Evolutionary conservation across 805 yeast genomes (phyloP).

Genomic region (Cyberlindnera petersonii): DNA sequence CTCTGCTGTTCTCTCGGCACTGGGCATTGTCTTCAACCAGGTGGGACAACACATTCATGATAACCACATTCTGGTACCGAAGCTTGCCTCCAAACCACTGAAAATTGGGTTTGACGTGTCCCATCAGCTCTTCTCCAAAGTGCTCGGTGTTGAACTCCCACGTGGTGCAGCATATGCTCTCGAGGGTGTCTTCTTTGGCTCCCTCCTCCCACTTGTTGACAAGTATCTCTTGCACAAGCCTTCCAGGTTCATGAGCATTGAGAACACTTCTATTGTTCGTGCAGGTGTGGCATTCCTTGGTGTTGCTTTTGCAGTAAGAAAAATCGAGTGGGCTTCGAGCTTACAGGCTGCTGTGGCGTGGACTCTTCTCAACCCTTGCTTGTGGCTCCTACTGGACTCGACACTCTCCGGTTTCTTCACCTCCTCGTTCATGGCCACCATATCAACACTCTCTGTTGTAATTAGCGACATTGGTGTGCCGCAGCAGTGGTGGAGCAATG

Average conservation of each 20-base stretch:
- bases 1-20: conserved; percentile 31
- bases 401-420: conserved; percentile 49
- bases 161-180: conserved; percentile 35
- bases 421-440: conserved; percentile 28
- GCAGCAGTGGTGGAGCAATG: conserved; percentile 53
- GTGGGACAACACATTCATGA: conserved; percentile 49
- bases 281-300: conserved; percentile 63
- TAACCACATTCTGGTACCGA: conserved; percentile 41
- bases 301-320: conserved; percentile 64
- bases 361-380: conserved; percentile 57
- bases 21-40: conserved; percentile 53
- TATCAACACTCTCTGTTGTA: conserved; percentile 20
- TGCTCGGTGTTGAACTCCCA: conserved; percentile 15
- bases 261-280: conserved; percentile 29
- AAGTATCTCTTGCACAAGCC: conserved; percentile 15
- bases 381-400: conserved; percentile 66
- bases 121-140: conserved; percentile 5
- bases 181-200: conserved; percentile 59
- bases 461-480: conserved; percentile 39
- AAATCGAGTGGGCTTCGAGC: conserved; percentile 63
- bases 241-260: conserved; percentile 6
- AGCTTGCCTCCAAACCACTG: conserved; percentile 40
- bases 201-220: conserved; percentile 39
- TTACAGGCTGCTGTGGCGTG: conserved; percentile 63
- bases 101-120: conserved; percentile 32